Percentiles rank a stretch among this genome's conserved stretches.
Conservation (phyloP, 768 basidiomycete species). For the Suillus ampliporus region DNA sequence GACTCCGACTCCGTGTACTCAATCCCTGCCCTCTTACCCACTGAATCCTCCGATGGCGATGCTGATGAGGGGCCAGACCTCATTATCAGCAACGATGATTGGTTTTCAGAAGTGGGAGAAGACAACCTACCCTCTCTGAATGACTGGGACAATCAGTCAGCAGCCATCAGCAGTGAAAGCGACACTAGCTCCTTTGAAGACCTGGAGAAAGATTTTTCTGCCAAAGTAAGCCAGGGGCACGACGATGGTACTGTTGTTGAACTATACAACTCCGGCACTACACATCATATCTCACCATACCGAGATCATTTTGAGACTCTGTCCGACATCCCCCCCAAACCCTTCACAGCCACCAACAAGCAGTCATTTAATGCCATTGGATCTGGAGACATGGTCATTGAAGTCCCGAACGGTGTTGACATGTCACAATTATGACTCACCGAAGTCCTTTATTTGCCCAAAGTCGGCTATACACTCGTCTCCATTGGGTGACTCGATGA, state of each 20-base stretch:
- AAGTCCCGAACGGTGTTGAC: slow-evolving; percentile 15
- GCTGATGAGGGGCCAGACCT: no score
- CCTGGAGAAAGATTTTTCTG: no score
- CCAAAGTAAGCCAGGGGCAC: no score
- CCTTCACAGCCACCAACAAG: background rate
- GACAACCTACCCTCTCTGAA: no score
- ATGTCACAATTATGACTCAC: slow-evolving; percentile 24
- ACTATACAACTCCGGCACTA: slow-evolving; percentile 27
- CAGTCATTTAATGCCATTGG: background rate
- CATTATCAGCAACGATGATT: no score
- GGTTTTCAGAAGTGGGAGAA: no score
- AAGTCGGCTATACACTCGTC: slow-evolving; percentile 44
- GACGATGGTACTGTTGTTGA: no score
- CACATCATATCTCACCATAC: background rate
- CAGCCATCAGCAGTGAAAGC: background rate
- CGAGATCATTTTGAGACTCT: background rate
- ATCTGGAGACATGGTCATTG: background rate
- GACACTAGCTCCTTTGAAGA: background rate
- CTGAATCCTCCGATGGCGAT: no score
- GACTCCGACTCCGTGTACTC: no score
- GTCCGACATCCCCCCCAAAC: background rate
- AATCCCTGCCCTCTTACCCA: no score
- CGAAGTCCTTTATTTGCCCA: slow-evolving; percentile 43
- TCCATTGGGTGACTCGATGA: slow-evolving; percentile 45
- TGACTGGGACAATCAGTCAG: background rate